Conservation (phyloP, 2,329 filamentous ascomycete genomes). For the Teratosphaeria viscida region DNA sequence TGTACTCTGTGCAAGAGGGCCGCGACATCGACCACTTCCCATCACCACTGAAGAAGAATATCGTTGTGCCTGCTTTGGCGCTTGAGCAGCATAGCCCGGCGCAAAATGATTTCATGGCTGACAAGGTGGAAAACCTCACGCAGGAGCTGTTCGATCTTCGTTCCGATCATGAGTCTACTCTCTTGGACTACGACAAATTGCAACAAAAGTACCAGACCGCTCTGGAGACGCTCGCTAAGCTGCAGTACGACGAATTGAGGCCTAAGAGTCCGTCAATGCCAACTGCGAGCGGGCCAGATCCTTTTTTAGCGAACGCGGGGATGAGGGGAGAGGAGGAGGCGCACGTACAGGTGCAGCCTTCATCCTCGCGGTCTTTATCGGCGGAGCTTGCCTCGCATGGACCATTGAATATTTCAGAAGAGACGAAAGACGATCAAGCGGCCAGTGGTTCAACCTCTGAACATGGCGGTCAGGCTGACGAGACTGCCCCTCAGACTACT, state of each 20-base stretch:
- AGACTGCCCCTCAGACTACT: neutral
- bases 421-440: conserved; percentile 9
- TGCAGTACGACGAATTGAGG: conserved; percentile 58
- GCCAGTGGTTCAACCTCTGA: conserved; percentile 7
- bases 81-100: conserved; percentile 51
- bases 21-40: neutral
- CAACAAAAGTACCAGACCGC: conserved; percentile 86
- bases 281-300: conserved; percentile 55
- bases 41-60: neutral
- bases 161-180: conserved; percentile 76
- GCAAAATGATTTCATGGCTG: conserved; percentile 75
- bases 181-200: conserved; percentile 71
- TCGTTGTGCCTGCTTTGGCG: conserved; percentile 26
- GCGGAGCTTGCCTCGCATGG: conserved; percentile 85
- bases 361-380: conserved; percentile 82
- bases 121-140: conserved; percentile 84
- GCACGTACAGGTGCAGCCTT: conserved; percentile 45
- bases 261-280: conserved; percentile 58
- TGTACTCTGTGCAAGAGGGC: neutral
- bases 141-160: conserved; percentile 86
- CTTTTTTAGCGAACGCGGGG: conserved; percentile 74
- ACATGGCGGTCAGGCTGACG: neutral
- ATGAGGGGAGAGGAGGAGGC: conserved; percentile 59
- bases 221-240: conserved; percentile 66
- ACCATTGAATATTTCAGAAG: conserved; percentile 49